phyloP scores from a whole-genome alignment of 2,329 filamentous ascomycete species.

The Thelonectria olida region DNA sequence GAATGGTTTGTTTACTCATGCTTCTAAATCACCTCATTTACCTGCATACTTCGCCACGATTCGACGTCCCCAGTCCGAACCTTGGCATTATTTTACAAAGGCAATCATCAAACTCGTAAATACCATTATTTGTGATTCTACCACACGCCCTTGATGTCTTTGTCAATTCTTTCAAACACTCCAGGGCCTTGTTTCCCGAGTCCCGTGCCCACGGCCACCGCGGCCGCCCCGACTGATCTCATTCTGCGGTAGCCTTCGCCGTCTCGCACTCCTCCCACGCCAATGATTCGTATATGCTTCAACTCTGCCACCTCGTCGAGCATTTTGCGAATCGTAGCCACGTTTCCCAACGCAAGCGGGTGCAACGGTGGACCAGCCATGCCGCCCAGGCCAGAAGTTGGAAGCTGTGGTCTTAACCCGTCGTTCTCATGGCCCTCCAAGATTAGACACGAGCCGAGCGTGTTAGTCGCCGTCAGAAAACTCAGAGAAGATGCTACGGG shows the following conservation, averaged over 20 bases:
- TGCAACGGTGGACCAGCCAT: constrained; percentile 78
- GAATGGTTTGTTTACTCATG: neutral
- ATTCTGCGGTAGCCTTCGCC: constrained; percentile 70
- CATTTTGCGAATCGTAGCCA: constrained; percentile 70
- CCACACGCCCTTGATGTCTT: constrained; percentile 34
- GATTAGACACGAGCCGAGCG: constrained; percentile 72
- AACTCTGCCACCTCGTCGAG: constrained; percentile 61
- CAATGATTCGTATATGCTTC: constrained; percentile 69
- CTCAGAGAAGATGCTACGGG: constrained; percentile 51
- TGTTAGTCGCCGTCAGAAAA: constrained; percentile 81
- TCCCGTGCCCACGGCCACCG: constrained; percentile 75
- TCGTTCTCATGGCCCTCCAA: constrained; percentile 46
- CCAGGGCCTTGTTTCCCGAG: constrained; percentile 69
- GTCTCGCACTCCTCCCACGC: constrained; percentile 77
- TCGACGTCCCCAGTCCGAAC: neutral
- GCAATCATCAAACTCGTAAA: neutral
- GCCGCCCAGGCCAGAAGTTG: constrained; percentile 70
- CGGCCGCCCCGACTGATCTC: constrained; percentile 70
- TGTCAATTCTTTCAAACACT: constrained; percentile 69
- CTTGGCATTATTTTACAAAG: neutral
- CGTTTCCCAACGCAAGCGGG: constrained; percentile 79
- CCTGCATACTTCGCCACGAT: neutral
- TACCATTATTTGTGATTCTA: constrained; percentile 1
- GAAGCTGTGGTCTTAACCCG: constrained; percentile 54
- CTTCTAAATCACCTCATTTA: neutral